These are phyloP conservation scores for Lentinula boryana DNA, from an alignment of 768 basidiomycete genomes.

Conservation along the genomic window DNA sequence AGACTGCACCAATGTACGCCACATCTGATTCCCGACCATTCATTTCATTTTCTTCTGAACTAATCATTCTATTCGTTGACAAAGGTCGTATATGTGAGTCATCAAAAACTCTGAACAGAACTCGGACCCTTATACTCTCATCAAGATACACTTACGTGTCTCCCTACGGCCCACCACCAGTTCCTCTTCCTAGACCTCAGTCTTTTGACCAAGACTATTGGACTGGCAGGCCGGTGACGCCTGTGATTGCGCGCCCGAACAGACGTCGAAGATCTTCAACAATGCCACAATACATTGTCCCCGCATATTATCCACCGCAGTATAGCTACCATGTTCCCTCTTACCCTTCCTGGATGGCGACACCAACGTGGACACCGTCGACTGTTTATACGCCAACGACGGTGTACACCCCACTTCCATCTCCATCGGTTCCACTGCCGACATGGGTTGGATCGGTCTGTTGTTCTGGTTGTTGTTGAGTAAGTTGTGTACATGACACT, in stretches of 20 bases:
- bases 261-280: neutral
- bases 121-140: neutral
- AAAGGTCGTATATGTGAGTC: neutral
- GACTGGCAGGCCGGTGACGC: neutral
- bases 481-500: neutral
- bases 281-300: neutral
- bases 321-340: neutral
- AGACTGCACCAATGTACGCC: too few relatives aligned
- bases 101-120: neutral
- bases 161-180: neutral
- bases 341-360: neutral
- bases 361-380: neutral
- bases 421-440: neutral
- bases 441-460: neutral
- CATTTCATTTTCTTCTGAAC: neutral
- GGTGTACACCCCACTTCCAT: neutral
- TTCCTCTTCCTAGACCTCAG: neutral
- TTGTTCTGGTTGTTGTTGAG: neutral
- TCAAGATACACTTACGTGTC: neutral
- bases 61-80: neutral
- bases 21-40: too few relatives aligned
- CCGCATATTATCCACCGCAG: neutral
- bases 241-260: neutral
- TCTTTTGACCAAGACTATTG: neutral
- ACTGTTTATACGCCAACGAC: neutral